Evolutionary conservation across 441 rosid species (phyloP).

Genomic region (Bocquillonia castaneifolia): DNA sequence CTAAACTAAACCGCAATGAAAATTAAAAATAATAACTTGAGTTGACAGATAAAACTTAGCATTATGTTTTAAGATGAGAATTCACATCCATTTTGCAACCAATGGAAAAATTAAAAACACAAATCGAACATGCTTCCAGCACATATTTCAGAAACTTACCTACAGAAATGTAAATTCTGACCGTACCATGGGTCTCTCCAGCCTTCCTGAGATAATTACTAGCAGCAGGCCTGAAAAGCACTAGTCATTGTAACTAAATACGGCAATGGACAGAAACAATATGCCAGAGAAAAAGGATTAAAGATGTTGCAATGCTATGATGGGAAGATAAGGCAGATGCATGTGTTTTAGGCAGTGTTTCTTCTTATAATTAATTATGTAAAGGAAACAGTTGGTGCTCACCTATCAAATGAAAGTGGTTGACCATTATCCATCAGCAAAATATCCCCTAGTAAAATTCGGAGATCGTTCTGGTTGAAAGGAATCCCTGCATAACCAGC

Average conservation of each 20-base stretch:
- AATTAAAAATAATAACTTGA: too few species aligned
- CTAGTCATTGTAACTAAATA: background rate
- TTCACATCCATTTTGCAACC: background rate
- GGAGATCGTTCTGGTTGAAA: constrained; percentile 54
- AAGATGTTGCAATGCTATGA: background rate
- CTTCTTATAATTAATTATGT: background rate
- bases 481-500: constrained; percentile 81
- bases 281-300: too few species aligned
- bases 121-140: background rate
- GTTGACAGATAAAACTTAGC: too few species aligned
- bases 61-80: too few species aligned
- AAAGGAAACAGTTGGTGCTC: too few species aligned
- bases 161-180: constrained; percentile 49
- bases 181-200: constrained; percentile 77
- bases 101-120: too few species aligned
- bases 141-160: constrained; percentile 43
- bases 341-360: background rate
- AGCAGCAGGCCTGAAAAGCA: constrained; percentile 53
- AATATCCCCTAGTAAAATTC: constrained; percentile 69
- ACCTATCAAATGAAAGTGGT: constrained; percentile 90
- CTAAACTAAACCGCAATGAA: background rate
- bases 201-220: constrained; percentile 66
- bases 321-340: background rate
- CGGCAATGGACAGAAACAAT: background rate
- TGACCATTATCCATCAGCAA: constrained; percentile 90